A percentile compares a stretch with the other conserved stretches of the same genome.
Evolutionary conservation across 2,329 filamentous ascomycete species (phyloP).

Genomic region (Ophiostoma ips): DNA sequence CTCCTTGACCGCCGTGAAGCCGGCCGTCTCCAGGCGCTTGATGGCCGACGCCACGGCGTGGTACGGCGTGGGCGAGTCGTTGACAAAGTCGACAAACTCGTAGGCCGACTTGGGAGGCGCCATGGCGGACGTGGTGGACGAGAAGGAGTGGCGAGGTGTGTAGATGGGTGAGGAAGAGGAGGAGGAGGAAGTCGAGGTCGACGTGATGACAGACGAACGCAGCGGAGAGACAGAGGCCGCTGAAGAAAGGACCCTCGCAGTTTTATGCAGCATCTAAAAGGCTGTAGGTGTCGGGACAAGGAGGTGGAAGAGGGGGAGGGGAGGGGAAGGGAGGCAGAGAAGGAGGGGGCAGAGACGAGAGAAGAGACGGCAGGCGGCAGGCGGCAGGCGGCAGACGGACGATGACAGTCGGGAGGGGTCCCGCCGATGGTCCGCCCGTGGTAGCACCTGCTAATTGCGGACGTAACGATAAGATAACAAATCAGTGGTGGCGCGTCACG

Average conservation of each 20-base stretch:
- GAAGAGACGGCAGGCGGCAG: no score
- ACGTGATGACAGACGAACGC: background rate
- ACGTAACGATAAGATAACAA: no score
- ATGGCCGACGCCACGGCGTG: slow-evolving; percentile 78
- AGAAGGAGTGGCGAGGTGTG: slow-evolving; percentile 5
- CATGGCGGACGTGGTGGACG: slow-evolving; percentile 25
- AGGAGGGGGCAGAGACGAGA: background rate
- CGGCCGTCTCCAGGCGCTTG: slow-evolving; percentile 62
- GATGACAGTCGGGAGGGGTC: no score
- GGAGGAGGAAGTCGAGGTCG: background rate
- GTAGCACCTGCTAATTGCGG: no score
- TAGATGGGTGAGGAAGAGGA: background rate
- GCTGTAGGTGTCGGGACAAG: no score
- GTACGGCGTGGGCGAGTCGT: slow-evolving; percentile 88
- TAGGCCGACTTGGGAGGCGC: slow-evolving; percentile 45
- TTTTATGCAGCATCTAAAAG: slow-evolving; percentile 6
- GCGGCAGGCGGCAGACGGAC: background rate
- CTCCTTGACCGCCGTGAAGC: slow-evolving; percentile 81
- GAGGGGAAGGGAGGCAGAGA: background rate
- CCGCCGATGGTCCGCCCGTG: no score
- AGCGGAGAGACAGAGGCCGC: slow-evolving; percentile 1
- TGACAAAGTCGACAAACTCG: slow-evolving; percentile 88
- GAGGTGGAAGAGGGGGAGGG: background rate
- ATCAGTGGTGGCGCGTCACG: no score
- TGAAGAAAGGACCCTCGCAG: slow-evolving; percentile 4